phyloP scores from a whole-genome alignment of 1,284 basidiomycete species.

The Tranzscheliella williamsii region DNA sequence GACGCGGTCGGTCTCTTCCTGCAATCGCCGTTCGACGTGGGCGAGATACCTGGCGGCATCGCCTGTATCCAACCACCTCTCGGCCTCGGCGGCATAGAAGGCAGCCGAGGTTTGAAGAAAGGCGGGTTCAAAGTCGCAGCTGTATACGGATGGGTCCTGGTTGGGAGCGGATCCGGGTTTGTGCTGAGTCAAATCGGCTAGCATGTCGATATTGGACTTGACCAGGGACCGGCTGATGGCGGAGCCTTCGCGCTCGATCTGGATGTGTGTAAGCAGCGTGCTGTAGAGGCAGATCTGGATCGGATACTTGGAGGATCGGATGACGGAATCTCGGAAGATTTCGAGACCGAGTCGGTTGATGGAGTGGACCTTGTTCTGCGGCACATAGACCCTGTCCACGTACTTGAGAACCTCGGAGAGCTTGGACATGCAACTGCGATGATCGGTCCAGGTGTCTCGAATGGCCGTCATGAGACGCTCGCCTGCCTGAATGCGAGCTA shows the following conservation, averaged over 20 bases:
- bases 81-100: conserved; percentile 81
- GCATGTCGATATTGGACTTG: conserved; percentile 82
- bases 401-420: conserved; percentile 90
- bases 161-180: conserved; percentile 8
- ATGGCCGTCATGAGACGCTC: conserved; percentile 83
- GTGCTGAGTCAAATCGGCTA: conserved; percentile 70
- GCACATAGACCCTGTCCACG: conserved; percentile 67
- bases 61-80: conserved; percentile 72
- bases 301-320: conserved; percentile 67
- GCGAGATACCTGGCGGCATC: conserved; percentile 82
- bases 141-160: conserved; percentile 71
- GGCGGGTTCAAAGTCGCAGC: conserved; percentile 79
- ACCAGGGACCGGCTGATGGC: conserved; percentile 88
- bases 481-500: conserved; percentile 67
- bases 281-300: conserved; percentile 81
- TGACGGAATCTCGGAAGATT: conserved; percentile 81
- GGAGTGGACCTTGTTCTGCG: conserved; percentile 59
- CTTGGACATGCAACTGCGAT: conserved; percentile 84
- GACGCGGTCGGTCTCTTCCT: conserved; percentile 83
- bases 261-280: conserved; percentile 83
- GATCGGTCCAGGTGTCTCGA: conserved; percentile 89
- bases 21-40: conserved; percentile 80
- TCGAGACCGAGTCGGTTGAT: conserved; percentile 82
- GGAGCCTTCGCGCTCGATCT: conserved; percentile 87
- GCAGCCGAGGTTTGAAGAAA: conserved; percentile 76